Evolutionary conservation across 257 asterid genomes (phyloP), one percentile per base, ranked within the genome.

Genomic region (Solanum boliviense): DNA sequence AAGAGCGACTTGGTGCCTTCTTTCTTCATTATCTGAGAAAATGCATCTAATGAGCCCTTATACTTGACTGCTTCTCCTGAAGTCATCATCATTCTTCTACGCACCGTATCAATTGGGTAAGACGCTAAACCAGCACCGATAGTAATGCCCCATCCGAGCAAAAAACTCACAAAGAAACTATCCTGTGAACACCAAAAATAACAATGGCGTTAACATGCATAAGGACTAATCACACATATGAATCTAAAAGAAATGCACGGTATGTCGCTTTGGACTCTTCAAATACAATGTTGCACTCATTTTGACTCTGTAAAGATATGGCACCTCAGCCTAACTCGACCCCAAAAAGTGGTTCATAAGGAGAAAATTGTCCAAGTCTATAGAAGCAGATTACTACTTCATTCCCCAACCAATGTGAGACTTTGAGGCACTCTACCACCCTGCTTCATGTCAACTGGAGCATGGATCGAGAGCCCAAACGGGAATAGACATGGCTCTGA

Each of bases 91-190:
- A 87, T 78, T 46, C 89, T 60, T 78, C 89, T 38, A 87, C 89
- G 89, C 60, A 88, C 89, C 6, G 89, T 82, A 68, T 88, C 89
- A 44, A 88, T 18, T 0, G 84, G 90, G 56, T 89, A 89, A 79
- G 89, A n/a, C 13, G 88, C 67, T 27, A 89, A 81, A n/a, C 91
- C 89, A 73, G 91, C 87, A 81, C 81, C 85, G 44, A 67, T 82
- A 13, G 88, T 88, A 20, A 75, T 81, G 20, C 74, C 90, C 91
- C 89, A 86, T 83, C 89, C 91, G 56, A 89, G 89, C 32, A 86
- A 83, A 87, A 89, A 89, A 81, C 89, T 82, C 1, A 82, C 91
- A 9, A 82, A 71, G 87, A 89, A 89, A 41, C 70, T 86, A 52
- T 86, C 91, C 91, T 86, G 89, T 38, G 46, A 20, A 83, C 13